Evolutionary conservation across 306 rosid species (phyloP).

Genomic region (Biancaea sappan): DNA sequence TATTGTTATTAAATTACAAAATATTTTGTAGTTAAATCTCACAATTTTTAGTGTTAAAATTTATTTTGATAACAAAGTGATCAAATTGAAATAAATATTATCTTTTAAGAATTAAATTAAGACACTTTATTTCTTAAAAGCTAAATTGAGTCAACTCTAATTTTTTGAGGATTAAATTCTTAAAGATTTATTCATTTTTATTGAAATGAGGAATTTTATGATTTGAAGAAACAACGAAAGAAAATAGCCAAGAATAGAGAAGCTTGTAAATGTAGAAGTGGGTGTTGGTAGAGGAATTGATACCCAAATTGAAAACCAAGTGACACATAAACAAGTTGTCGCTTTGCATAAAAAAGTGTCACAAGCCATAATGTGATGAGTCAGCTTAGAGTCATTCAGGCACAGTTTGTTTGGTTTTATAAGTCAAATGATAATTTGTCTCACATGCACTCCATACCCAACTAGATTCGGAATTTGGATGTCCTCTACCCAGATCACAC

Average conservation of each 20-base stretch:
- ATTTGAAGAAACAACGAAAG: not conserved
- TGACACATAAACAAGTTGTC: not conserved
- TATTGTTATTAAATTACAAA: too few relatives aligned
- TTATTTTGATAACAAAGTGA: too few relatives aligned
- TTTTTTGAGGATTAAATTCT: too few relatives aligned
- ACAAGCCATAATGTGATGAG: not conserved
- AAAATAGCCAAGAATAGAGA: not conserved
- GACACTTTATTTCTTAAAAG: too few relatives aligned
- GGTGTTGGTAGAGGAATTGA: not conserved
- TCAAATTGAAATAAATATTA: too few relatives aligned
- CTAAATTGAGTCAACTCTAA: too few relatives aligned
- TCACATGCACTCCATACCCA: not conserved
- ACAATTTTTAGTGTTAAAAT: too few relatives aligned
- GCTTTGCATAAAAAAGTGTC: not conserved
- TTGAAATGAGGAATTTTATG: not conserved
- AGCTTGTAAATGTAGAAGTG: not conserved
- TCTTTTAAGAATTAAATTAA: too few relatives aligned
- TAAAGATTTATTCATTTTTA: not conserved
- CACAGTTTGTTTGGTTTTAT: not conserved
- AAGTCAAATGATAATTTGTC: conserved; percentile 4
- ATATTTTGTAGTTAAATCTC: too few relatives aligned
- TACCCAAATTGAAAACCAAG: not conserved
- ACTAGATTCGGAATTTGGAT: not conserved
- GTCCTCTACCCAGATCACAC: not conserved
- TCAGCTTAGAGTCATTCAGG: not conserved